Conservation (phyloP, 2,329 filamentous ascomycete species). For the Fusarium brevicatenulatum region DNA sequence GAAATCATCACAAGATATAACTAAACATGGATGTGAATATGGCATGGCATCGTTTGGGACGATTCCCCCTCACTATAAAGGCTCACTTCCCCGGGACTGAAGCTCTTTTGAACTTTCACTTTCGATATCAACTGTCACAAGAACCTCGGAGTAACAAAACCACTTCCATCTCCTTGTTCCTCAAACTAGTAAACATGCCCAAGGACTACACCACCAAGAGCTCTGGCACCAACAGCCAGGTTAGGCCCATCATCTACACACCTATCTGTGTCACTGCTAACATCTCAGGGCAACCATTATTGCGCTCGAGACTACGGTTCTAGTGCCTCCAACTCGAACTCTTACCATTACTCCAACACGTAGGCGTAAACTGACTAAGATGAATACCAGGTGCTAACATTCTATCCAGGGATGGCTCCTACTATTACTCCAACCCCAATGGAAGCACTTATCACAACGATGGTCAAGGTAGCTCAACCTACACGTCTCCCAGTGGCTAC, state of each 20-base stretch:
- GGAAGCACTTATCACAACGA: constrained; percentile 75
- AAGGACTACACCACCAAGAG: constrained; percentile 56
- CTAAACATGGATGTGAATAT: neutral
- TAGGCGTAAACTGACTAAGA: constrained; percentile 45
- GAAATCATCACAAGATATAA: neutral
- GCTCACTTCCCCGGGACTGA: neutral
- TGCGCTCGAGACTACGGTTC: constrained; percentile 72
- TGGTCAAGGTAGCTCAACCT: constrained; percentile 66
- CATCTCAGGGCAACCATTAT: constrained; percentile 72
- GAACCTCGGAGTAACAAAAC: neutral
- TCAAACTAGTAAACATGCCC: constrained; percentile 20
- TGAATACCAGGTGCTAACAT: neutral
- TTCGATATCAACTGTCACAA: neutral
- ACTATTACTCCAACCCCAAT: constrained; percentile 78
- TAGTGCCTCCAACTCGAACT: constrained; percentile 64
- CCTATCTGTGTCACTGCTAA: neutral
- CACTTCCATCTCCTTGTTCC: neutral
- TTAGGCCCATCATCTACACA: constrained; percentile 44
- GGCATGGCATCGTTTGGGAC: neutral
- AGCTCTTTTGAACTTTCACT: neutral
- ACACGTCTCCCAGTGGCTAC: constrained; percentile 65
- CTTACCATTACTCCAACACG: constrained; percentile 75
- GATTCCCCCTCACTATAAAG: neutral
- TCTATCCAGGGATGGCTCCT: constrained; percentile 66
- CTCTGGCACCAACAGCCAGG: constrained; percentile 71